Evolutionary conservation across 1,284 basidiomycete genomes (phyloP).

Genomic region (Pascua sp.): DNA sequence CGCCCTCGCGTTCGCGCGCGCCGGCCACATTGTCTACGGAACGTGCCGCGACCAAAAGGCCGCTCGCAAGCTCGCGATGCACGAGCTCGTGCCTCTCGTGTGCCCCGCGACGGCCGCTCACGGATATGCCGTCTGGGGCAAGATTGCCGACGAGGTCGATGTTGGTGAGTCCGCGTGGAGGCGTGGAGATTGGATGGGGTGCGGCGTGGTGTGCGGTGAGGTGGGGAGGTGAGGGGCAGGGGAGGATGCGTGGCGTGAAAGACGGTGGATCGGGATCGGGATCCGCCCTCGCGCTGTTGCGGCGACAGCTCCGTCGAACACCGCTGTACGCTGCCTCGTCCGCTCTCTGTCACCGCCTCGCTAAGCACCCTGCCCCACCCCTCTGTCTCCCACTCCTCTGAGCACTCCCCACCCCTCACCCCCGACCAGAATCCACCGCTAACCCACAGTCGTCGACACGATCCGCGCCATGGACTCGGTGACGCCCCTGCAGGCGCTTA

Average conservation of each 20-base stretch:
- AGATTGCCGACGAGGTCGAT: slow-evolving; percentile 53
- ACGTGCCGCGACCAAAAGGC: slow-evolving; percentile 51
- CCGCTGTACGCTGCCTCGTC: no score
- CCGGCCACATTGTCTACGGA: slow-evolving; percentile 58
- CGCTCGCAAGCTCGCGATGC: slow-evolving; percentile 32
- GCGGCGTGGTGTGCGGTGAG: background rate
- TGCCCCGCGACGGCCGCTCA: slow-evolving; percentile 47
- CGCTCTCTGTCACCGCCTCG: no score
- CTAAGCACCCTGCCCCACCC: no score
- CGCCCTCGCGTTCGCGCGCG: slow-evolving; percentile 55
- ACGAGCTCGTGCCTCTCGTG: slow-evolving; percentile 21
- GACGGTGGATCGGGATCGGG: no score
- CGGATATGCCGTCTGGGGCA: slow-evolving; percentile 45
- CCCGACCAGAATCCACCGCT: background rate
- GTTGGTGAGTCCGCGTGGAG: slow-evolving; percentile 51
- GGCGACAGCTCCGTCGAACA: no score
- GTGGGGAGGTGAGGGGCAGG: background rate
- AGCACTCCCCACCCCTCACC: no score
- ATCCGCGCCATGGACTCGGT: slow-evolving; percentile 40
- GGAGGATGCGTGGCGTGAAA: no score
- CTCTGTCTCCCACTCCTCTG: no score
- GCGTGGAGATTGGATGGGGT: background rate
- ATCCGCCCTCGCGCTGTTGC: no score
- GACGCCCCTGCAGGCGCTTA: slow-evolving; percentile 40
- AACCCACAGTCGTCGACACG: slow-evolving; percentile 44